These are phyloP conservation scores for Cutaneotrichosporon curvatum DNA, from an alignment of 1,284 basidiomycete genomes.

Conservation along the genomic window DNA sequence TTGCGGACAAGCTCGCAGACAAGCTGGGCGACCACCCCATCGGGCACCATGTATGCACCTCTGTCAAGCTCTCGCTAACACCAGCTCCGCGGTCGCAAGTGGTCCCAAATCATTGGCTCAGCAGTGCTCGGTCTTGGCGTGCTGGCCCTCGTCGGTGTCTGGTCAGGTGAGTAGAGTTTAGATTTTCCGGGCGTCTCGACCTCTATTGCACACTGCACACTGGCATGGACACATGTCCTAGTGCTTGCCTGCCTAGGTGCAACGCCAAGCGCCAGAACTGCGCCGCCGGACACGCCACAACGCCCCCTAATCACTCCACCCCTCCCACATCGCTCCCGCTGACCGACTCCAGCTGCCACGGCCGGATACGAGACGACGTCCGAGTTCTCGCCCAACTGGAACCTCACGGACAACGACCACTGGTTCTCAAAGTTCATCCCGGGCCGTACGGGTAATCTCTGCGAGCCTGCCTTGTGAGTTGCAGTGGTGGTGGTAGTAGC, in stretches of 20 bases:
- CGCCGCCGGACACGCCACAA: too few relatives aligned
- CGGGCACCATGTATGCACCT: slow-evolving; percentile 9
- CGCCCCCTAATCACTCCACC: too few relatives aligned
- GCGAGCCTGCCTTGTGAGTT: slow-evolving; percentile 18
- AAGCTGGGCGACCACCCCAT: slow-evolving; percentile 14
- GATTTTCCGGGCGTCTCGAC: too few relatives aligned
- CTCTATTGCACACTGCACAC: too few relatives aligned
- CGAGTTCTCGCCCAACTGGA: slow-evolving; percentile 16
- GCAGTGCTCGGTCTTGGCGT: slow-evolving; percentile 10
- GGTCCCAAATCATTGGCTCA: slow-evolving; percentile 6
- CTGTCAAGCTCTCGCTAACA: not conserved
- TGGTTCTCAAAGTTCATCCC: slow-evolving; percentile 21
- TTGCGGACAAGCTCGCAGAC: slow-evolving; percentile 13
- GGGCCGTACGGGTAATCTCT: slow-evolving; percentile 6
- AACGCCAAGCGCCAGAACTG: too few relatives aligned
- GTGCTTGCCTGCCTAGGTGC: too few relatives aligned
- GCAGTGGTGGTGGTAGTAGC: too few relatives aligned
- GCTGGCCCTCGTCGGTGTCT: slow-evolving; percentile 14
- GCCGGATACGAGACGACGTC: slow-evolving; percentile 14
- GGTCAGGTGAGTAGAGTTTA: slow-evolving; percentile 15
- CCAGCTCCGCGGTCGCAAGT: slow-evolving; percentile 14
- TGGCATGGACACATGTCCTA: too few relatives aligned
- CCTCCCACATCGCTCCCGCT: too few relatives aligned
- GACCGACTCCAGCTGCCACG: slow-evolving; percentile 10
- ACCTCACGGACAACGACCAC: slow-evolving; percentile 19